These are phyloP conservation scores for Leccinum rimulosum DNA, from an alignment of 768 basidiomycete genomes.

Conservation along the genomic window DNA sequence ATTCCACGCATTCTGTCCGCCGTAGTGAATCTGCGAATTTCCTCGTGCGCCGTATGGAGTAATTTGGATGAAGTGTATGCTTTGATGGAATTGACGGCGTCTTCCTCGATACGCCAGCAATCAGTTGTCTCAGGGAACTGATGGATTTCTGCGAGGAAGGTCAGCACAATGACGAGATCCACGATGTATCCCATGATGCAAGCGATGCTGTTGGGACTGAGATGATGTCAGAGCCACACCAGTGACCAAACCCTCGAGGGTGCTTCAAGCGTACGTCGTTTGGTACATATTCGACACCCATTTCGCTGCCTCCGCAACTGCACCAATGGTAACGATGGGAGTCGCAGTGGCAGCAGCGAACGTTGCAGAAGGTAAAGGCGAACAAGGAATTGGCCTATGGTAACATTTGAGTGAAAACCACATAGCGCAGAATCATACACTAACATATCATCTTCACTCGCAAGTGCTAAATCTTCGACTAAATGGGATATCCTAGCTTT, in stretches of 20 bases:
- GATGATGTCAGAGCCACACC: not conserved
- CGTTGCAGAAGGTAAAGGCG: not conserved
- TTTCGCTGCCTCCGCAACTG: constrained; percentile 3
- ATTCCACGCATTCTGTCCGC: not conserved
- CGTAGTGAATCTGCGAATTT: not conserved
- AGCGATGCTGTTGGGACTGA: not conserved
- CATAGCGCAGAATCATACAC: not conserved
- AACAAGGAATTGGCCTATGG: not conserved
- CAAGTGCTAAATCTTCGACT: not conserved
- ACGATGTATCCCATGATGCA: constrained; percentile 6
- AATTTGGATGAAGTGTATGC: not conserved
- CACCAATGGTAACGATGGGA: constrained; percentile 1
- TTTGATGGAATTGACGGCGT: constrained; percentile 3
- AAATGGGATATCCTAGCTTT: constrained; percentile 9
- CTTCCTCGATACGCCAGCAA: constrained; percentile 1
- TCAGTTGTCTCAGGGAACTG: not conserved
- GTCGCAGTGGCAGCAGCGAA: constrained; percentile 5
- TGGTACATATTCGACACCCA: constrained; percentile 5
- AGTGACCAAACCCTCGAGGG: not conserved
- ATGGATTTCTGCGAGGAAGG: constrained; percentile 3
- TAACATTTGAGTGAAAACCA: not conserved
- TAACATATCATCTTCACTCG: not conserved
- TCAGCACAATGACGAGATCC: constrained; percentile 1
- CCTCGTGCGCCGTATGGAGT: not conserved
- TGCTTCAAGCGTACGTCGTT: not conserved